These are phyloP conservation scores for Fusarium chuoi DNA, from an alignment of 2,329 filamentous ascomycete genomes.

Conservation along the genomic window DNA sequence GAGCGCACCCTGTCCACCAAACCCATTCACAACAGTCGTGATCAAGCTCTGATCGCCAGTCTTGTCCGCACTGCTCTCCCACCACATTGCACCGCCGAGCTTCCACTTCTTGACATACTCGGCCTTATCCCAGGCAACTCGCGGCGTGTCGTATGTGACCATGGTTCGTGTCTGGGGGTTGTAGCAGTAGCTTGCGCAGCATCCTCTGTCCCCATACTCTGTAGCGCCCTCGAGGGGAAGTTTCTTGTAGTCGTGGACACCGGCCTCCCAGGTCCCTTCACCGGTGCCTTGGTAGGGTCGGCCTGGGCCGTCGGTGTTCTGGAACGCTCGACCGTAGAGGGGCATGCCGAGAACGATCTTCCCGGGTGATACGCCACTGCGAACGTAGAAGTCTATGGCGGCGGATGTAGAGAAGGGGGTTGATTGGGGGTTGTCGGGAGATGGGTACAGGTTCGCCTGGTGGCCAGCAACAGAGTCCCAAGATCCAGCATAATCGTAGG, in stretches of 20 bases:
- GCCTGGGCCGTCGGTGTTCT: constrained; percentile 80
- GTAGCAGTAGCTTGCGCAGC: constrained; percentile 82
- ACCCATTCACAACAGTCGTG: constrained; percentile 65
- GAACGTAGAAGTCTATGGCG: constrained; percentile 77
- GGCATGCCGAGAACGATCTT: constrained; percentile 95
- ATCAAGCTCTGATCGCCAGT: constrained; percentile 74
- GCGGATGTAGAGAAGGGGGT: constrained; percentile 83
- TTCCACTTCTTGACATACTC: constrained; percentile 73
- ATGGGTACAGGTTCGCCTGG: constrained; percentile 80
- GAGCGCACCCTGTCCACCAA: constrained; percentile 65
- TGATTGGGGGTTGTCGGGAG: constrained; percentile 62
- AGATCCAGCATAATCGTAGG: constrained; percentile 86
- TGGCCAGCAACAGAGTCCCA: constrained; percentile 81
- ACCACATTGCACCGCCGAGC: constrained; percentile 96
- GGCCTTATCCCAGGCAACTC: constrained; percentile 75
- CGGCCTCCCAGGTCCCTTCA: constrained; percentile 83
- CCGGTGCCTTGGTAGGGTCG: constrained; percentile 76
- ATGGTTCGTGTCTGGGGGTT: constrained; percentile 70
- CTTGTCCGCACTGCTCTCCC: constrained; percentile 87
- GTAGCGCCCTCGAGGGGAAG: constrained; percentile 75
- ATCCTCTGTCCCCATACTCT: constrained; percentile 71
- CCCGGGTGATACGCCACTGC: constrained; percentile 68
- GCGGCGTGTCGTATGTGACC: constrained; percentile 81
- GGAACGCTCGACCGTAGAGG: constrained; percentile 88
- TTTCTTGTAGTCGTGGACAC: constrained; percentile 89